Base-by-base conservation (phyloP, 768 basidiomycete species). In the Chalciporus chontae region DNA sequence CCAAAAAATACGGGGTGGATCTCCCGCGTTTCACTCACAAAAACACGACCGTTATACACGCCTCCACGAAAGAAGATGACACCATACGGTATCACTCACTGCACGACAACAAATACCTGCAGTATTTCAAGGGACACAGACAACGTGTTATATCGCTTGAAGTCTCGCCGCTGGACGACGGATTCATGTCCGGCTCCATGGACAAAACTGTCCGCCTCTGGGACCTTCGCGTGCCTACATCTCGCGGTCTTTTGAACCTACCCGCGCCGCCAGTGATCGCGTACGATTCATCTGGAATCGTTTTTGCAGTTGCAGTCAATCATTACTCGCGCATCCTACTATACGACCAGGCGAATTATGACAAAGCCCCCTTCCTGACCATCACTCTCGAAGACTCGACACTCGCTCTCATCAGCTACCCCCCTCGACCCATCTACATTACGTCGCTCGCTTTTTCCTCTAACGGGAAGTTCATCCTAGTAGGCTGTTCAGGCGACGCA, bases 1-100 rank as follows among this genome's bases (percentile, higher is more conserved):
- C 94, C 0, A 94, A 94, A 70, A 99, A 99, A 68, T 99, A 98
- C 67, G 96, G 96, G 1, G 87, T 94, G 40, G 91, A 95, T 68
- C 78, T 94, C 17, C 91, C 94, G 18, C 83, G 95, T 3, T 96
- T 97, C 62, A 97, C 95, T 0, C 96, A 98, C 73, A 90, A 89
- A 64, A 85, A 81, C 57, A 82, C 84, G 0, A 82, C 86, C 3
- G 85, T 97, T 41, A 65, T 98, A 3, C 84, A 97, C 61, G 89
- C 94, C 8, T 94, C 91, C 5, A 97, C 94, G 15, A 97, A 95
- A 66, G 90, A 89, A 67, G 90, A 97, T 67, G 91, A 97, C 64
- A 93, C 89, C 0, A 81, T 98, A 57, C 83, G 96, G 40, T 97
- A 97, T 68, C 91, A 95, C 60, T 94, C 91, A 1, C 67, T 95